Percentiles rank a stretch among this genome's conserved stretches.
Conservation (phyloP, 495 filamentous ascomycete species). For the Penicillium goetzii region DNA sequence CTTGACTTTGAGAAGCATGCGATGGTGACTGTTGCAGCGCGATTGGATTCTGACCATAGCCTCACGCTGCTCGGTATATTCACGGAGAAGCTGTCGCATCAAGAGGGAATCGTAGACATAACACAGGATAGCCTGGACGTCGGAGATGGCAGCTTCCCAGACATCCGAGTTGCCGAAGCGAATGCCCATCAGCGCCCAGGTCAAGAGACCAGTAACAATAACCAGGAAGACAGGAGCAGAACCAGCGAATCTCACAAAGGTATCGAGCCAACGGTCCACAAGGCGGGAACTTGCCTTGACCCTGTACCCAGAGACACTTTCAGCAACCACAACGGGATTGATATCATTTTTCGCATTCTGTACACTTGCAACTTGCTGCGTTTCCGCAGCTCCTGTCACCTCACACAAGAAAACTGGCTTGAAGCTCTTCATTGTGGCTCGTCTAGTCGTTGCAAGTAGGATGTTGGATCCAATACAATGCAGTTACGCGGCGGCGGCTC, state of each 20-base stretch:
- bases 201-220: slow-evolving; percentile 30
- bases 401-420: slow-evolving; percentile 20
- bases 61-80: slow-evolving; percentile 29
- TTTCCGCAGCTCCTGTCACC: slow-evolving; percentile 29
- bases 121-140: slow-evolving; percentile 41
- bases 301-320: slow-evolving; percentile 24
- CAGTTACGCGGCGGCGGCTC: neutral
- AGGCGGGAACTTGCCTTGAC: slow-evolving; percentile 22
- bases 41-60: slow-evolving; percentile 37
- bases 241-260: slow-evolving; percentile 31
- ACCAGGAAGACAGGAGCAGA: slow-evolving; percentile 33
- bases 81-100: slow-evolving; percentile 43
- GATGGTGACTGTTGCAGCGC: slow-evolving; percentile 32
- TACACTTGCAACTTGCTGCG: slow-evolving; percentile 18
- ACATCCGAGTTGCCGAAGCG: slow-evolving; percentile 32
- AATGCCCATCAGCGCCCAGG: slow-evolving; percentile 37
- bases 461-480: slow-evolving; percentile 1
- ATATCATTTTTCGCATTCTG: slow-evolving; percentile 7
- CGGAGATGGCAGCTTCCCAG: slow-evolving; percentile 44
- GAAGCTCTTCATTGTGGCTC: slow-evolving; percentile 17
- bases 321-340: neutral
- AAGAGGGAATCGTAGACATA: slow-evolving; percentile 46
- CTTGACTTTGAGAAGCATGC: slow-evolving; percentile 33
- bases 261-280: slow-evolving; percentile 41
- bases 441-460: neutral